Evolutionary conservation across 345 rosid species (phyloP), one percentile per base, ranked within the genome.

Genomic region (Salix exigua): DNA sequence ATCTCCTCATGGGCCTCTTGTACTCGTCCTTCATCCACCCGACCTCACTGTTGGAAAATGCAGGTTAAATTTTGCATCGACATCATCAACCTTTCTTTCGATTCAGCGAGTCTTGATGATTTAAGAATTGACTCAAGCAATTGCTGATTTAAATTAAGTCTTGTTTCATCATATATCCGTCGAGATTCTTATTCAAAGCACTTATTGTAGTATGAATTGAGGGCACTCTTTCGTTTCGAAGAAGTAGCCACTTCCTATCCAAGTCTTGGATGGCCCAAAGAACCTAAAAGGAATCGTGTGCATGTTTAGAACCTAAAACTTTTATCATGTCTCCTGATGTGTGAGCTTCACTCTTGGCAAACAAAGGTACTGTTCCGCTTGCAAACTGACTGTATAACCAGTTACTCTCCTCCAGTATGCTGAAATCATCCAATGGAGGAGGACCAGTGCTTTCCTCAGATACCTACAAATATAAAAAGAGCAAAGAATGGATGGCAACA

Each of bases 51-150:
- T 89, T n/a, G 99, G 98, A 78, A 96, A 96, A 87, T 96, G 97
- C 88, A 96, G 85, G 88, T 92, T 91, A 81, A 96, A 96, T 86
- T 96, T 96, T 30, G 91, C 84, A 80, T 96, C 99, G 64, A 91
- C 98, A 85, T 96, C 99, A 84, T 96, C 97, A 78, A 96, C 94
- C 87, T 96, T 97, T 85, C 97, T 89, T 75, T 96, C 99, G 97
- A 91, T 66, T 89, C 92, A 14, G 98, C 97, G n/a, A 73, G 50
- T 88, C 77, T 88, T 77, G 23, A 96, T 31, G 97, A 88, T 82
- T 87, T 88, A 51, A 83, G 74, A 82, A 94, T 87, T 21, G 99
- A 96, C 42, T 87, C 89, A 84, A 88, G 94, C 76, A 96, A 90
- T 78, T 89, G 89, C 66, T 90, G 91, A 78, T 96, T 94, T 74